Evolutionary conservation across 164 flowering plant species (phyloP).

Genomic region (Stephania yunnanensis): DNA sequence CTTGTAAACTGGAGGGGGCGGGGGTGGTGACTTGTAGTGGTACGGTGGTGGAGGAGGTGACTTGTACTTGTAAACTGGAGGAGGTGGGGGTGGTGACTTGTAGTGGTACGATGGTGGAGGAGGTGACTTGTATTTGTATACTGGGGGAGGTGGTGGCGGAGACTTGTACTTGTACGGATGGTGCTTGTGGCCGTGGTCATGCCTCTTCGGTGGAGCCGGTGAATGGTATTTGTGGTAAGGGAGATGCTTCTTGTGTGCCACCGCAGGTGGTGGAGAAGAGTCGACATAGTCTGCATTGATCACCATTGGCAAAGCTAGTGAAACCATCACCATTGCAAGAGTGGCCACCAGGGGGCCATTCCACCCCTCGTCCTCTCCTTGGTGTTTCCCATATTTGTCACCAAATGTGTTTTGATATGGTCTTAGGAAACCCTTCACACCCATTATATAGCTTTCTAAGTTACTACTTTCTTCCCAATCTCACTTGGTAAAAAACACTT

Average conservation of each 20-base stretch:
- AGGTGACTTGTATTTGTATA: background rate
- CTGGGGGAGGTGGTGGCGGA: slow-evolving; percentile 3
- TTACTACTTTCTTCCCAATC: background rate
- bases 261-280: slow-evolving; percentile 4
- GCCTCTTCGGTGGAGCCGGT: background rate
- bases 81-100: slow-evolving; percentile 12
- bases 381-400: background rate
- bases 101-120: slow-evolving; percentile 6
- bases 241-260: background rate
- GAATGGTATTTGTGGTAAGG: background rate
- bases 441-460: slow-evolving; percentile 9
- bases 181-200: slow-evolving; percentile 4
- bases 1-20: background rate
- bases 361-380: slow-evolving; percentile 5
- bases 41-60: background rate
- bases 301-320: slow-evolving; percentile 8
- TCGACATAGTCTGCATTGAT: background rate
- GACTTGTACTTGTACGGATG: slow-evolving; percentile 11
- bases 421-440: background rate
- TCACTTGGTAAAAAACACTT: background rate
- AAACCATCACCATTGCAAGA: slow-evolving; percentile 6
- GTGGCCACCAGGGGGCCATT: slow-evolving; percentile 11
- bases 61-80: background rate
- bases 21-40: background rate
- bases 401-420: slow-evolving; percentile 1